Evolutionary conservation across 352 stramenopile species (phyloP).

Genomic region (Phytophthora niederhauseri): DNA sequence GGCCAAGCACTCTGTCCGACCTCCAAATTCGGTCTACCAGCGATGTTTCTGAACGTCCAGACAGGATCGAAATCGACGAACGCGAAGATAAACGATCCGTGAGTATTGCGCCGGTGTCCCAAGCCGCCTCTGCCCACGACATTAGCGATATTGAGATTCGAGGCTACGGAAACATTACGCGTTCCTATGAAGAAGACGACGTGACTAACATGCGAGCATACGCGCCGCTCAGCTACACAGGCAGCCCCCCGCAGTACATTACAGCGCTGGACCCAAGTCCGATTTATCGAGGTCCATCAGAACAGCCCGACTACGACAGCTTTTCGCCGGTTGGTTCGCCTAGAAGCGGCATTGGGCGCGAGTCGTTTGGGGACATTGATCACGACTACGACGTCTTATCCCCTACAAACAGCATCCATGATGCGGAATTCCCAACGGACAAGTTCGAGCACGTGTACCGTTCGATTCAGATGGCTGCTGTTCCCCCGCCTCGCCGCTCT

Average conservation of each 20-base stretch:
- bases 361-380: conserved; percentile 34
- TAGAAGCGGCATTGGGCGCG: conserved; percentile 26
- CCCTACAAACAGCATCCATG: conserved; percentile 61
- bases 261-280: conserved; percentile 38
- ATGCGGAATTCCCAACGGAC: conserved; percentile 69
- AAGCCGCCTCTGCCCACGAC: conserved; percentile 33
- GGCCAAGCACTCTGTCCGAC: conserved; percentile 27
- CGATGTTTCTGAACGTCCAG: conserved; percentile 7
- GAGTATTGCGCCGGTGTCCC: conserved; percentile 30
- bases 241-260: conserved; percentile 41
- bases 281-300: conserved; percentile 43
- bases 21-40: conserved; percentile 19
- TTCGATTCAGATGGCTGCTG: conserved; percentile 57
- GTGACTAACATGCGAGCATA: conserved; percentile 44
- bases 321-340: conserved; percentile 53
- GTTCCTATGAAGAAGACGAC: conserved; percentile 39
- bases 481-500: conserved; percentile 13
- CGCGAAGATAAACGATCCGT: conserved; percentile 25
- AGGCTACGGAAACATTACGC: conserved; percentile 41
- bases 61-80: conserved; percentile 23
- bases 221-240: conserved; percentile 32
- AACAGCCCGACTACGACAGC: conserved; percentile 44
- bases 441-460: conserved; percentile 78
- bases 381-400: conserved; percentile 58
- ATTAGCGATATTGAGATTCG: conserved; percentile 52